phyloP scores from a whole-genome alignment of 768 basidiomycete species.

The Tylopilus rubrobrunneus region DNA sequence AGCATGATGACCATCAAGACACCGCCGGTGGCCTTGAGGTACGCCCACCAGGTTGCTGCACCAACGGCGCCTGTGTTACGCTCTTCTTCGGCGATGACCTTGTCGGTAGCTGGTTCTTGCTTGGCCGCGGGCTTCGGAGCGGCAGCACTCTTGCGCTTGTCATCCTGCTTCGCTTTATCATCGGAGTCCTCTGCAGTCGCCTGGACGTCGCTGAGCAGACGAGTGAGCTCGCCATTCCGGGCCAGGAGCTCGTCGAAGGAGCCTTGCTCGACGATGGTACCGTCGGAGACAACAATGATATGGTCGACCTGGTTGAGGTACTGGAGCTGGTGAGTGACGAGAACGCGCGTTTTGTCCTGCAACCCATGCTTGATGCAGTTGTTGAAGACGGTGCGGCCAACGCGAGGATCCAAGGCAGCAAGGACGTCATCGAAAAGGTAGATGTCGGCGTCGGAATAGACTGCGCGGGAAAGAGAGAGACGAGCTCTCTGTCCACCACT shows the following conservation, averaged over 20 bases:
- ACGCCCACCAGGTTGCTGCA: slow-evolving; percentile 28
- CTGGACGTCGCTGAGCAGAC: slow-evolving; percentile 22
- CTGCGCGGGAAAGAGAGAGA: slow-evolving; percentile 42
- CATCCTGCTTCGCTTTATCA: slow-evolving; percentile 10
- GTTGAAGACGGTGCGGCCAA: slow-evolving; percentile 33
- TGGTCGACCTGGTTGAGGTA: slow-evolving; percentile 37
- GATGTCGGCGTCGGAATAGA: slow-evolving; percentile 40
- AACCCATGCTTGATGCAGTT: slow-evolving; percentile 23
- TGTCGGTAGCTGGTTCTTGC: slow-evolving; percentile 8
- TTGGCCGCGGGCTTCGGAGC: slow-evolving; percentile 9
- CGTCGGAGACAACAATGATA: slow-evolving; percentile 45
- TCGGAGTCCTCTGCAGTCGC: slow-evolving; percentile 3
- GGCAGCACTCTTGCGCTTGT: slow-evolving; percentile 21
- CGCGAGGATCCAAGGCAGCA: slow-evolving; percentile 44
- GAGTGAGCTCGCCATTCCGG: slow-evolving; percentile 24
- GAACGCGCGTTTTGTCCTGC: slow-evolving; percentile 24
- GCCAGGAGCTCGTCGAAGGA: slow-evolving; percentile 37
- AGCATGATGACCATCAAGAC: slow-evolving; percentile 16
- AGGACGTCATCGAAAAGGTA: slow-evolving; percentile 46
- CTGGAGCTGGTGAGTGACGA: slow-evolving; percentile 31
- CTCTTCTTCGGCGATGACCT: slow-evolving; percentile 25
- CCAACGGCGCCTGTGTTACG: slow-evolving; percentile 23
- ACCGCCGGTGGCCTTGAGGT: slow-evolving; percentile 30
- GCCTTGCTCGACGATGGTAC: slow-evolving; percentile 43
- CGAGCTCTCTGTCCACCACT: slow-evolving; percentile 51